These are phyloP conservation scores for Cercospora brassicicola DNA, from an alignment of 2,329 filamentous ascomycete genomes.

Conservation along the genomic window DNA sequence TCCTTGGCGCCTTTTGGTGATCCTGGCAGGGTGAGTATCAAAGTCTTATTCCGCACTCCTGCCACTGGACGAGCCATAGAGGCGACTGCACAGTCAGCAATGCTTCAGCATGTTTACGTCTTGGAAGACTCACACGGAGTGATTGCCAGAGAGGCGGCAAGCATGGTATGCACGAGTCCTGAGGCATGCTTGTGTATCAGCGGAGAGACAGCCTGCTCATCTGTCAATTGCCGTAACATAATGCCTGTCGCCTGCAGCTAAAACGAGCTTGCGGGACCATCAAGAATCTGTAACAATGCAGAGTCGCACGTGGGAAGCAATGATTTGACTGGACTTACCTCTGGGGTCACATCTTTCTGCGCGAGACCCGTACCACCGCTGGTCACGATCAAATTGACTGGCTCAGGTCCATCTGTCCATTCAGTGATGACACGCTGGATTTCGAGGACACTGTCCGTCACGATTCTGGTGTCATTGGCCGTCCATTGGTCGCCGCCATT, in stretches of 20 bases:
- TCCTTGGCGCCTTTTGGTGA: constrained; percentile 94
- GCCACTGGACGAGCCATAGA: constrained; percentile 95
- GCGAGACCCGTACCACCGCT: constrained; percentile 95
- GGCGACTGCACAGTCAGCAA: constrained; percentile 63
- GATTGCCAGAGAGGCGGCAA: constrained; percentile 76
- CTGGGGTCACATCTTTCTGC: constrained; percentile 78
- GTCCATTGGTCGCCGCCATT: constrained; percentile 72
- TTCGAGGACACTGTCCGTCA: constrained; percentile 70
- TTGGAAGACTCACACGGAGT: constrained; percentile 73
- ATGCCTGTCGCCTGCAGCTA: neutral
- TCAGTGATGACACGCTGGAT: constrained; percentile 72
- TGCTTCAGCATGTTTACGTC: constrained; percentile 8
- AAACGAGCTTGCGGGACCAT: neutral
- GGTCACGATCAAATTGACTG: constrained; percentile 75
- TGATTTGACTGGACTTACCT: constrained; percentile 57
- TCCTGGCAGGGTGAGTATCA: constrained; percentile 87
- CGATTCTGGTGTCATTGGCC: constrained; percentile 68
- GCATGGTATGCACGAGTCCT: constrained; percentile 92
- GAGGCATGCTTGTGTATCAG: constrained; percentile 83
- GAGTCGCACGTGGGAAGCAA: neutral
- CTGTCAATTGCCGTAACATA: neutral
- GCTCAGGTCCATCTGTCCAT: constrained; percentile 66
- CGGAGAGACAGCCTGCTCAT: constrained; percentile 67
- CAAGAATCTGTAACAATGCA: neutral
- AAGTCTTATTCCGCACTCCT: constrained; percentile 74